Conservation (phyloP, 1,284 basidiomycete genomes). For the Neonothopanus nambi region DNA sequence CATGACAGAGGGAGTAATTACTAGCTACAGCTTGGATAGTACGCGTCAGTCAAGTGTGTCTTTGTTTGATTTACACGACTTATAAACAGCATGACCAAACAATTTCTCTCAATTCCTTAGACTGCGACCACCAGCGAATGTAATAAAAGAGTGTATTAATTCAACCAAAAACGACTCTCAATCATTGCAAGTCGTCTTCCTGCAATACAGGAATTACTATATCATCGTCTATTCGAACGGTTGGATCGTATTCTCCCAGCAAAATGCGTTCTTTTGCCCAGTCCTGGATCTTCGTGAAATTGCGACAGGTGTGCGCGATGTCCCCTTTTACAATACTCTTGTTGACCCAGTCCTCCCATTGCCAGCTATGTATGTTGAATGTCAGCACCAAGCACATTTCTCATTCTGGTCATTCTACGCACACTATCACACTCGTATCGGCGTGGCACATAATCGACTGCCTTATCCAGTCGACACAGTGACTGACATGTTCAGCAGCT, state of each 20-base stretch:
- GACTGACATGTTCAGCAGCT: constrained; percentile 21
- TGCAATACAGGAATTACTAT: too few relatives aligned
- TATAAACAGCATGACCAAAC: too few relatives aligned
- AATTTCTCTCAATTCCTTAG: too few relatives aligned
- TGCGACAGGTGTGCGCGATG: constrained; percentile 23
- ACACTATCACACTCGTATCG: constrained; percentile 14
- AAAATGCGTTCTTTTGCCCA: constrained; percentile 21
- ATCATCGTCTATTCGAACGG: too few relatives aligned
- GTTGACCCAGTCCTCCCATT: constrained; percentile 4
- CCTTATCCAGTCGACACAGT: constrained; percentile 28
- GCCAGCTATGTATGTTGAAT: constrained; percentile 19
- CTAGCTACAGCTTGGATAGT: constrained; percentile 6
- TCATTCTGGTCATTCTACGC: too few relatives aligned
- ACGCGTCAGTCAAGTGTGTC: constrained; percentile 14
- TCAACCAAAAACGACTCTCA: background rate
- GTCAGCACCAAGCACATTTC: too few relatives aligned
- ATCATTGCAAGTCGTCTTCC: too few relatives aligned
- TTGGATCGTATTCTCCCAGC: too few relatives aligned
- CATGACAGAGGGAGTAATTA: constrained; percentile 45
- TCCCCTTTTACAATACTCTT: constrained; percentile 10
- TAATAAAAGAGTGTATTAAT: too few relatives aligned
- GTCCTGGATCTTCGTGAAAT: constrained; percentile 25
- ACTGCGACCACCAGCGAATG: too few relatives aligned
- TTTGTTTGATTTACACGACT: too few relatives aligned
- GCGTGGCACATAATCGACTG: constrained; percentile 29